Conservation (phyloP, 192 early-diverging fungal genomes). For the Pilaira anomala region DNA sequence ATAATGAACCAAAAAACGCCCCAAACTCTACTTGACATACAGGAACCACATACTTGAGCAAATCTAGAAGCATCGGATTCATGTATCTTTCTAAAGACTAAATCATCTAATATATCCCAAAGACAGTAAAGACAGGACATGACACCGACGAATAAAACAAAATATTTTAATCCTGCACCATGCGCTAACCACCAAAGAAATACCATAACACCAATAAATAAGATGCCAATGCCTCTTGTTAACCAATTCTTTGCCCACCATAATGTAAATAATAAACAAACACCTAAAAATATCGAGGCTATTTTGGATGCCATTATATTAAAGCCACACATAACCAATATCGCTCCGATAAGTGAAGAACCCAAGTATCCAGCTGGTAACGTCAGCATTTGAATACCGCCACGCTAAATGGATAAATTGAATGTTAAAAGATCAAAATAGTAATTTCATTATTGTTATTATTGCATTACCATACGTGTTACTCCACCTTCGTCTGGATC, state of each 20-base stretch:
- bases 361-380: constrained; percentile 92
- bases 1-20: constrained; percentile 91
- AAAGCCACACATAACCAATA: constrained; percentile 94
- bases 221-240: constrained; percentile 71
- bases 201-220: constrained; percentile 80
- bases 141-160: constrained; percentile 91
- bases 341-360: constrained; percentile 81
- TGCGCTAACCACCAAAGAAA: constrained; percentile 81
- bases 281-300: constrained; percentile 80
- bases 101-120: constrained; percentile 96
- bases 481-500: constrained; percentile 93
- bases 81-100: constrained; percentile 86
- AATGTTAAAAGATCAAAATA: not conserved
- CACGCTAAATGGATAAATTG: constrained; percentile 39
- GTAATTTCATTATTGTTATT: not conserved
- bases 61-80: constrained; percentile 92
- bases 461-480: constrained; percentile 60
- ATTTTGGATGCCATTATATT: constrained; percentile 83
- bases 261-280: constrained; percentile 77
- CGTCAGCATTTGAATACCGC: constrained; percentile 78
- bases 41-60: constrained; percentile 64
- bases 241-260: constrained; percentile 91
- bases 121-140: constrained; percentile 92
- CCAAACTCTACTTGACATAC: constrained; percentile 78
- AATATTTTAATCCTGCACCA: constrained; percentile 77